Base-by-base conservation (phyloP, 2,329 filamentous ascomycete species). In the Penicillium nordicum region DNA sequence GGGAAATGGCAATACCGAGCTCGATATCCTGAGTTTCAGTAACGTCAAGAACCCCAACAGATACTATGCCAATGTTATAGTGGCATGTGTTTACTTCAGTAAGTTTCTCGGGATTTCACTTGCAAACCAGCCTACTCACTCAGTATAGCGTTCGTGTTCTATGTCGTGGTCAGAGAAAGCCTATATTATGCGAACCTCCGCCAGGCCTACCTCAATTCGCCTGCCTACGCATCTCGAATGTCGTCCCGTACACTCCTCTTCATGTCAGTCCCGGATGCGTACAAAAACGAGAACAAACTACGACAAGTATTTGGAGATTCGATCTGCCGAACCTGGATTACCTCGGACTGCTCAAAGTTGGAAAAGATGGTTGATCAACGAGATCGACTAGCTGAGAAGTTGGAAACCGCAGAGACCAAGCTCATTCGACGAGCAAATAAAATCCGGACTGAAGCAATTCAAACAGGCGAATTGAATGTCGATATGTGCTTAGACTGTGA, bases 111-210 rank as follows among this genome's bases (percentile, higher is more conserved):
- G n/a, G 12, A 18, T 12, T 16, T 16, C 32, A 25, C 6, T 40
- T 4, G 25, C 14, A 21, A 30, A 40, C 30, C 37, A 5, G 10
- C 14, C 16, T 1, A 27, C 53, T 64, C 49, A 69, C 57, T 12
- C 14, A 36, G 2, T 27, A 29, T 27, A 78, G 77, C 86, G 38
- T 96, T 96, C 70, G 82, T 97, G 55, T 86, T 97, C 69, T 93
- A 91, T 72, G 87, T 90, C 63, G 84, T 97, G 57, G 87, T 90
- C 45, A 85, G 93, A 49, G 93, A 97, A 73, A 88, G 87, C 68
- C 88, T 97, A 65, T 96, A 88, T 80, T 96, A 91, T 74, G 87
- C 96, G 74, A 95, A 94, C 66, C 77, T 97, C 25, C 88, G 92
- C 57, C 92, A 97, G 76, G 92, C 92, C 0, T 96, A 93, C 75